Evolutionary conservation across 2,329 filamentous ascomycete genomes (phyloP).

Genomic region (Neofusicoccum ribis): DNA sequence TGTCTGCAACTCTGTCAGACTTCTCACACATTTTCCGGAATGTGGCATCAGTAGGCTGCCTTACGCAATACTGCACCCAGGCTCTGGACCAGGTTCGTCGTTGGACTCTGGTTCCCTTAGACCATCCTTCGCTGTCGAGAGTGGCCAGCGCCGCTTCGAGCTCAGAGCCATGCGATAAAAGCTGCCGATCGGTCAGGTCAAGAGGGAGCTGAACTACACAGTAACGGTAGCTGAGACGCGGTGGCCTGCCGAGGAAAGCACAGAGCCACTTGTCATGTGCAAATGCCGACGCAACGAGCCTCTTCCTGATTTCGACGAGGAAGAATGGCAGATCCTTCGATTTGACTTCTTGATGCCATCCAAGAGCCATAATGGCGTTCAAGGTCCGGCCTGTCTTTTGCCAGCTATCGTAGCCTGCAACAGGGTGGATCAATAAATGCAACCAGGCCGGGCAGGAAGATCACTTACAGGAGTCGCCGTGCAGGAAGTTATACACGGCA

Average conservation of each 20-base stretch:
- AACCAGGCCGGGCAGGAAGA: neutral
- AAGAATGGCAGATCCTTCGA: conserved; percentile 32
- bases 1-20: neutral
- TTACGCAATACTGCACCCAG: conserved; percentile 47
- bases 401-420: conserved; percentile 31
- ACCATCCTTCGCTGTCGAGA: conserved; percentile 4
- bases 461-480: conserved; percentile 32
- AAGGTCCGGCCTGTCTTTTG: conserved; percentile 34
- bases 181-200: conserved; percentile 54
- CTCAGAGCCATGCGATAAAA: conserved; percentile 42
- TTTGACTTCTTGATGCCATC: conserved; percentile 33
- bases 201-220: conserved; percentile 56
- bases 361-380: conserved; percentile 36
- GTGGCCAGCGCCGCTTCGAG: conserved; percentile 1
- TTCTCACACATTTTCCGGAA: neutral
- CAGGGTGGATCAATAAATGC: neutral
- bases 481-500: conserved; percentile 29
- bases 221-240: conserved; percentile 54
- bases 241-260: conserved; percentile 57
- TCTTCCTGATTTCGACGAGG: conserved; percentile 36
- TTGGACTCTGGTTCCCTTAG: conserved; percentile 43
- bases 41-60: neutral
- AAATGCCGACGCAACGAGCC: conserved; percentile 34
- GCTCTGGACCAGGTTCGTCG: conserved; percentile 50
- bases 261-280: conserved; percentile 52